Base-by-base conservation (phyloP, 306 rosid species). In the Dryas drummondii region DNA sequence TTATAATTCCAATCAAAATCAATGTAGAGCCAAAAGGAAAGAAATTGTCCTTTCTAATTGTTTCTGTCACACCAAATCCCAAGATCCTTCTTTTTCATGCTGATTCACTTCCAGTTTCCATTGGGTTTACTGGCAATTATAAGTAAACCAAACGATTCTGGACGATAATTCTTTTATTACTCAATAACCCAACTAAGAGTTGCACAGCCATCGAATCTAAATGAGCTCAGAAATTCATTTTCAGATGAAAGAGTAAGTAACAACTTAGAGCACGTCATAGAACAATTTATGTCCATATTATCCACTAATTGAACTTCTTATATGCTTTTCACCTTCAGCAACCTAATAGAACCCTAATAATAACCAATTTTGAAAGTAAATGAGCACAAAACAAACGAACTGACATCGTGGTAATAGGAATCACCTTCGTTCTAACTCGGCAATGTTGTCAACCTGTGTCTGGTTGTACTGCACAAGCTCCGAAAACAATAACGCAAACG, bases 381-480 rank as follows among this genome's bases (percentile, higher is more conserved):
- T 8, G 56, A 66, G 17, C 47, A 65, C 32, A 19, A 42, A 58
- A 59, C 60, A 12, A 62, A 3, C 0, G 0, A 37, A 32, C 48
- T 1, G 4, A 44, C 48, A 62, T 5, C 40, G 42, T 10, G 7
- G 42, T 55, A 53, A 69, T 48, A 32, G 4, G 74, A 58, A 81
- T 68, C 76, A 90, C 98, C 98, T 92, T 81, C 99, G 85, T 82
- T 94, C 99, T 68, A 94, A 83, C 81, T 94, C 99, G 27, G 97
- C 91, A 64, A 94, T 94, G 73, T 94, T 94, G 80, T 94, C 97
- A 62, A 94, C 97, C 85, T 92, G 99, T 0, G 97, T 92, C 88
- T 94, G 99, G 67, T 94, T 94, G 87, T 92, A 94, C 86, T 94
- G 99, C 81, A 94, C 97, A 78, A 94, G 97, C 91, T 94, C 99